Evolutionary conservation across 352 stramenopile genomes (phyloP).

Genomic region (Phytophthora multivora): DNA sequence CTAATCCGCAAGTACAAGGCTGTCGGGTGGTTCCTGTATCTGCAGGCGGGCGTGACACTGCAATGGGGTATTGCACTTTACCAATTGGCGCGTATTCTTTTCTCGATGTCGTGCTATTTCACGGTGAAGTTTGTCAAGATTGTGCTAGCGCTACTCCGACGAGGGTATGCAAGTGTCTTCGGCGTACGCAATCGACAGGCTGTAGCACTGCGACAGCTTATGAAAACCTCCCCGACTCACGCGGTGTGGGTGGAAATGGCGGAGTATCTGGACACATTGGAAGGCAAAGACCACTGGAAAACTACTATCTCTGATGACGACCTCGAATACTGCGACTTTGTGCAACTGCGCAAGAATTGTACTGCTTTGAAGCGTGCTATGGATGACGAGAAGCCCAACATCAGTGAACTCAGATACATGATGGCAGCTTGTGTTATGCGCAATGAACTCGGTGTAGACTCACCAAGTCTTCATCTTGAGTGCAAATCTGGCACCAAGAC

Average conservation of each 20-base stretch:
- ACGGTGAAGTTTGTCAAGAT: constrained; percentile 63
- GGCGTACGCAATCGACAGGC: constrained; percentile 57
- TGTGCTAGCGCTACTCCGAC: constrained; percentile 28
- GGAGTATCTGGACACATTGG: constrained; percentile 59
- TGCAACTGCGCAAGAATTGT: constrained; percentile 48
- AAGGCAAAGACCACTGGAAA: constrained; percentile 70
- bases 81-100: constrained; percentile 59
- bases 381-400: constrained; percentile 33
- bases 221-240: constrained; percentile 58
- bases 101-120: constrained; percentile 64
- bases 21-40: constrained; percentile 63
- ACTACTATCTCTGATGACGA: constrained; percentile 48
- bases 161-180: constrained; percentile 42
- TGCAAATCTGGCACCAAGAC: constrained; percentile 69
- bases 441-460: constrained; percentile 68
- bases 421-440: constrained; percentile 68
- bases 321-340: constrained; percentile 69
- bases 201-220: constrained; percentile 52
- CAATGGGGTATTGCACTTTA: constrained; percentile 76
- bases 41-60: constrained; percentile 61
- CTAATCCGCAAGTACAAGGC: constrained; percentile 64
- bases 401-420: constrained; percentile 66
- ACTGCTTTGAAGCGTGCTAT: constrained; percentile 36
- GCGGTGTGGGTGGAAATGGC: constrained; percentile 66
- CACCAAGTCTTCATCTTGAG: constrained; percentile 57